Conservation (phyloP, 2,329 filamentous ascomycete genomes). For the Pseudogymnoascus sp. region DNA sequence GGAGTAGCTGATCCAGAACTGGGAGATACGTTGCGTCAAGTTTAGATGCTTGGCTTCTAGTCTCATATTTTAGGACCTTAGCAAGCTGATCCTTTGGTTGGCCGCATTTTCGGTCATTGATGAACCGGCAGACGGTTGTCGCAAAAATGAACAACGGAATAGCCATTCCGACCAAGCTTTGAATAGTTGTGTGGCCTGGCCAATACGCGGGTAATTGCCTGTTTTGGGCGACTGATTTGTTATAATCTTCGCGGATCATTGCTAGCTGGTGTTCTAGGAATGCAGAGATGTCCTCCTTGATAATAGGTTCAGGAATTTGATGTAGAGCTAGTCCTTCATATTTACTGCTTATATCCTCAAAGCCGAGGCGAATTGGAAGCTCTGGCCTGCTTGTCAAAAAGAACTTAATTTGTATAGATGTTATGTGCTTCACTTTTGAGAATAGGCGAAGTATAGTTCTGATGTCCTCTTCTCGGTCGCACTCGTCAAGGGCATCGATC, state of each 20-base stretch:
- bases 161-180: slow-evolving; percentile 24
- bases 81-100: slow-evolving; percentile 20
- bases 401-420: slow-evolving; percentile 23
- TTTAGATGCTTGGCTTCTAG: slow-evolving; percentile 12
- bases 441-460: slow-evolving; percentile 26
- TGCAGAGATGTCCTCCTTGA: slow-evolving; percentile 31
- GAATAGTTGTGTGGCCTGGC: slow-evolving; percentile 24
- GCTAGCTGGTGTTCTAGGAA: slow-evolving; percentile 29
- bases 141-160: slow-evolving; percentile 32
- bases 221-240: slow-evolving; percentile 13
- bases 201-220: slow-evolving; percentile 18
- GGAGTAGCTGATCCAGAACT: slow-evolving; percentile 18
- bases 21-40: slow-evolving; percentile 22
- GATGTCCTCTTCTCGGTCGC: slow-evolving; percentile 27
- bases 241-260: slow-evolving; percentile 25
- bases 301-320: slow-evolving; percentile 24
- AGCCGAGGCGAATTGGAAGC: slow-evolving; percentile 31
- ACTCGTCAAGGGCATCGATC: slow-evolving; percentile 31
- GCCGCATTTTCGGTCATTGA: slow-evolving; percentile 18
- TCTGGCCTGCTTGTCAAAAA: slow-evolving; percentile 39
- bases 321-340: slow-evolving; percentile 32
- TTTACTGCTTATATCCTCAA: slow-evolving; percentile 21
- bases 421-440: slow-evolving; percentile 13
- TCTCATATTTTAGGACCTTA: slow-evolving; percentile 20
- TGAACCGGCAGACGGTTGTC: slow-evolving; percentile 26